These are phyloP conservation scores for Fusarium sp. DNA, from an alignment of 2,329 filamentous ascomycete genomes.

Conservation along the genomic window DNA sequence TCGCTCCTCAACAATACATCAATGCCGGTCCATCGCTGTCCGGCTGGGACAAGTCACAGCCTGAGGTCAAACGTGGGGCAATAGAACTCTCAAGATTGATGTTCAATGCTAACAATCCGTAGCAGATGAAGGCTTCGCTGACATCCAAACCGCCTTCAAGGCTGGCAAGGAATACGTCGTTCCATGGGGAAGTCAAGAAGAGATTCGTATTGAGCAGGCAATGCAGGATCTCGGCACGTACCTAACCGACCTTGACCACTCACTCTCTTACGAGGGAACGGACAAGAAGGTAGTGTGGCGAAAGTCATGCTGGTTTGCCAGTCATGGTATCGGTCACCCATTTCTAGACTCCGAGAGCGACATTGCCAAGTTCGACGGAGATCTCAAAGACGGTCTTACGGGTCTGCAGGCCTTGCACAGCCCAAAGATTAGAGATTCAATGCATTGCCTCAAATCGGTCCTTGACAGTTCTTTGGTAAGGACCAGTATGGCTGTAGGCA, in stretches of 20 bases:
- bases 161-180: constrained; percentile 24
- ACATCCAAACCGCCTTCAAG: constrained; percentile 7
- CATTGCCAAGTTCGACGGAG: constrained; percentile 24
- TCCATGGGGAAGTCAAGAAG: constrained; percentile 10
- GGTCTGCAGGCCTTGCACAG: constrained; percentile 9
- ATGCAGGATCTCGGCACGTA: constrained; percentile 22
- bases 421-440: neutral
- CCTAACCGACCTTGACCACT: constrained; percentile 12
- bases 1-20: neutral
- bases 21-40: neutral
- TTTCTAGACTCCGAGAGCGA: constrained; percentile 13
- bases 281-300: constrained; percentile 29
- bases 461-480: constrained; percentile 7
- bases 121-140: neutral
- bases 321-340: constrained; percentile 17
- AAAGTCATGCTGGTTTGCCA: constrained; percentile 29
- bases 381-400: constrained; percentile 18
- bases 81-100: neutral
- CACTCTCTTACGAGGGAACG: constrained; percentile 24
- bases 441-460: constrained; percentile 6
- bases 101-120: neutral
- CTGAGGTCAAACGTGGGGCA: neutral
- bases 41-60: neutral
- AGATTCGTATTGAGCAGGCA: constrained; percentile 10
- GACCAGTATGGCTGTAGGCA: constrained; percentile 14